Evolutionary conservation across 192 early-diverging fungal species (phyloP).

Genomic region (Backusella parvicylindrica): DNA sequence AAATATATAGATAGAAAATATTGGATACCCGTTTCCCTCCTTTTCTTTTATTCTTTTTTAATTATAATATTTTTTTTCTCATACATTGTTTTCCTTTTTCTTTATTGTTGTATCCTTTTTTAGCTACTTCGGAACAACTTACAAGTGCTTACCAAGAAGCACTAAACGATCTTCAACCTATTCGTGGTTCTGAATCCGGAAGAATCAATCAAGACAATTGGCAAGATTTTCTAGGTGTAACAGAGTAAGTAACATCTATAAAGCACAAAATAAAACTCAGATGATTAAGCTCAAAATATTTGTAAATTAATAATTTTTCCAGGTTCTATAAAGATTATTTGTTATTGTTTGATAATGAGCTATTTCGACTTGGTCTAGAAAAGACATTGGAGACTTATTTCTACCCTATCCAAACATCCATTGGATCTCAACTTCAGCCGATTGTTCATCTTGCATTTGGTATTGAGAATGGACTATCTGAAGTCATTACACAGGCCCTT

Average conservation of each 20-base stretch:
- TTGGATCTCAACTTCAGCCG: constrained; percentile 23
- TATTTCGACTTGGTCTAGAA: background rate
- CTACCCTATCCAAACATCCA: constrained; percentile 7
- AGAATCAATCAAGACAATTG: constrained; percentile 13
- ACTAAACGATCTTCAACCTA: background rate
- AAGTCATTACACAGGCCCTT: constrained; percentile 8
- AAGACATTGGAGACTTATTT: constrained; percentile 7
- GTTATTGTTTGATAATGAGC: constrained; percentile 20
- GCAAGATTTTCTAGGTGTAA: constrained; percentile 16
- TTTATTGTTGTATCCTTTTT: background rate
- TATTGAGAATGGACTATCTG: constrained; percentile 5
- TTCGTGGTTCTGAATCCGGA: background rate
- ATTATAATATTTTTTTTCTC: background rate
- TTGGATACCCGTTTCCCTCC: background rate
- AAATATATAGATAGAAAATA: background rate
- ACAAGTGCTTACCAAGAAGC: background rate
- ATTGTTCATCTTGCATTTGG: constrained; percentile 21
- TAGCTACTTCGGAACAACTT: constrained; percentile 10
- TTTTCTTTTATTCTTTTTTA: background rate
- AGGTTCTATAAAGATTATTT: constrained; percentile 18
- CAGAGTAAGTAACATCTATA: constrained; percentile 9
- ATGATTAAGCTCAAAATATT: background rate
- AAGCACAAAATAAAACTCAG: background rate
- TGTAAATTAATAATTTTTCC: background rate
- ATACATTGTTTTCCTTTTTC: background rate